phyloP scores from a whole-genome alignment of 2,329 filamentous ascomycete genomes.

The Botryotinia narcissicola region DNA sequence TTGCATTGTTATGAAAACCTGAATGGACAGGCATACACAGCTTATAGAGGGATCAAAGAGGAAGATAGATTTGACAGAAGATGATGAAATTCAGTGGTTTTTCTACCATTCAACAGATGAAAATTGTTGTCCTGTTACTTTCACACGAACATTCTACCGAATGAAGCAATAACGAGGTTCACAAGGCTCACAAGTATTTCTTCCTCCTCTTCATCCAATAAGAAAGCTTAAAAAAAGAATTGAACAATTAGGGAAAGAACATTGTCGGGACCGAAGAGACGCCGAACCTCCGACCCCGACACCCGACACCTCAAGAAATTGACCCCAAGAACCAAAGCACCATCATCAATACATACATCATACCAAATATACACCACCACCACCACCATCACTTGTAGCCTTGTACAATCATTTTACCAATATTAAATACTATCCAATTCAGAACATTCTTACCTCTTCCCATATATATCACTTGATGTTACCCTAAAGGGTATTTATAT shows the following conservation, averaged over 20 bases:
- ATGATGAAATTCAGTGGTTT: not conserved
- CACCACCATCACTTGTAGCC: not conserved
- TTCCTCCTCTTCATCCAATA: not conserved
- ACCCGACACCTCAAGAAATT: conserved; percentile 1
- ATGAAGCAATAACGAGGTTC: not conserved
- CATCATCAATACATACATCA: not conserved
- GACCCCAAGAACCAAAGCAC: not conserved
- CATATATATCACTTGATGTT: not conserved
- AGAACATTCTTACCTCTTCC: not conserved
- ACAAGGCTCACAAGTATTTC: not conserved
- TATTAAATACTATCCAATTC: no score
- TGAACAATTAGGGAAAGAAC: not conserved
- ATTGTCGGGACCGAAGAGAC: conserved; percentile 6
- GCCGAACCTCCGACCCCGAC: not conserved
- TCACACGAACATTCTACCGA: not conserved
- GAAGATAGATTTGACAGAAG: not conserved
- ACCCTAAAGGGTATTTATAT: not conserved
- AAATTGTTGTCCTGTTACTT: not conserved
- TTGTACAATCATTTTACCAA: not conserved
- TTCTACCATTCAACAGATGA: not conserved
- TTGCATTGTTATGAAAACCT: not conserved
- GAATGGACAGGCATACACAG: not conserved
- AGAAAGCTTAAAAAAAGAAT: not conserved
- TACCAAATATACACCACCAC: not conserved
- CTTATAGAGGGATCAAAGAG: not conserved